Base-by-base conservation (phyloP, 306 rosid species). In the Vicia sativa region DNA sequence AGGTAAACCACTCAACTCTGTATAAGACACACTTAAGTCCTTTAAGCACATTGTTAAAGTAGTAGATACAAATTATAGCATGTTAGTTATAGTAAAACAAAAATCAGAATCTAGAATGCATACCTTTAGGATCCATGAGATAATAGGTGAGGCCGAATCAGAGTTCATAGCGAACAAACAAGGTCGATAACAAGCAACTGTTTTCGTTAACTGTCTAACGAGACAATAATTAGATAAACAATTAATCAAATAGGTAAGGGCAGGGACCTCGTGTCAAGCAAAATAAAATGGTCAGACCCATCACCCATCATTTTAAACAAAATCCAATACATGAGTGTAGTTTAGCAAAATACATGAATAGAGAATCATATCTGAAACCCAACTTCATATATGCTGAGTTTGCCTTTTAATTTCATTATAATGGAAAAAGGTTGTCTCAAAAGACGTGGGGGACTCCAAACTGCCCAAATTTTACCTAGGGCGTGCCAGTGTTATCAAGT, bases 1-100 rank as follows among this genome's bases (percentile, higher is more conserved):
- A 86, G 97, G 96, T 92, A 83, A 56, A 67, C 43, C 14, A 15
- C 60, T 67, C 10, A 67, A 48, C 54, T 11, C 26, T 48, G 9
- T 48, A 15, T 48, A 16, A 48, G 3, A 3, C 38, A 34, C 38
- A 34, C 38, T 34, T 7, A 12, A 41, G 45, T 41, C 1, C 1
- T 10, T 11, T 10, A 11, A 41, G 45, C 13, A 12, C 45, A 12
- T 41, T 41, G 12, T 11, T 41, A 41, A 3, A 12, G 11, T 4
- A 3, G 1, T 41, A 11, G 45, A 41, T 41, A 11, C 45, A 41
- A 41, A 41, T 41, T 12, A 41, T 41, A 41, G n/a, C 8, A 7
- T 7, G 1, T 7, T 34, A 1, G 2, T 34, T 34, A 34, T 34
- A 34, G 2, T 34, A 34, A 34, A 34, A 7, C 38, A 7, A 7